Conservation (phyloP, 768 basidiomycete species). For the Mycena latifolia region DNA sequence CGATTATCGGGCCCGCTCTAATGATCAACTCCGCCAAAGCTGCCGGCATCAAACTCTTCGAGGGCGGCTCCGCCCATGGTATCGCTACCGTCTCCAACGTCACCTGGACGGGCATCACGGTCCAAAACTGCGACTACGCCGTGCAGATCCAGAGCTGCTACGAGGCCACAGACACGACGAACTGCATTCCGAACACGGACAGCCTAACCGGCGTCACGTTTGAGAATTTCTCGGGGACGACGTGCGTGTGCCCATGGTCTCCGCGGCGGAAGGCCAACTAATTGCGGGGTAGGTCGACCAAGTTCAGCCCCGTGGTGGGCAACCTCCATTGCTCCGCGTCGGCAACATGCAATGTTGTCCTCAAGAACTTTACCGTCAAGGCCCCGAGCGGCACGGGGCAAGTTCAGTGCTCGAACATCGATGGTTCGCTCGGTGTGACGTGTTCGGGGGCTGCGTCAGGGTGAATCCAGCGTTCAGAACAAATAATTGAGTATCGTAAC, state of each 20-base stretch:
- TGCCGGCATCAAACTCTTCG: conserved; percentile 47
- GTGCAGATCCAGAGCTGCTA: conserved; percentile 49
- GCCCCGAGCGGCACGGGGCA: conserved; percentile 41
- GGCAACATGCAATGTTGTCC: conserved; percentile 42
- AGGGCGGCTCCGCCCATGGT: conserved; percentile 44
- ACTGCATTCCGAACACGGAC: conserved; percentile 41
- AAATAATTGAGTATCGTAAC: too few species aligned
- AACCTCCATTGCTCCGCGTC: conserved; percentile 44
- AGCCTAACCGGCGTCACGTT: conserved; percentile 43
- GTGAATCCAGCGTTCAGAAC: too few species aligned
- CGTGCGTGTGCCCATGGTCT: too few species aligned
- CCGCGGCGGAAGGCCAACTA: not conserved
- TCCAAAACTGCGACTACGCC: conserved; percentile 48
- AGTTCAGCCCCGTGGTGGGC: conserved; percentile 41
- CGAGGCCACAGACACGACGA: conserved; percentile 37
- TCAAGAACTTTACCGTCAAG: conserved; percentile 41
- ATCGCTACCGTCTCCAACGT: conserved; percentile 47
- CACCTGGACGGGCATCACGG: conserved; percentile 44
- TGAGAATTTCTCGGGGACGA: conserved; percentile 43
- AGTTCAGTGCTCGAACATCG: conserved; percentile 43
- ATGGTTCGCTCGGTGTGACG: conserved; percentile 40
- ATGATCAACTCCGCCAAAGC: conserved; percentile 49
- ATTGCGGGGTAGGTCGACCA: conserved; percentile 34
- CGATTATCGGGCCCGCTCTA: conserved; percentile 42
- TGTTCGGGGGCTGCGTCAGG: conserved; percentile 45